These are phyloP conservation scores for Amylocarpus encephaloides DNA, from an alignment of 2,329 filamentous ascomycete species.

Conservation along the genomic window DNA sequence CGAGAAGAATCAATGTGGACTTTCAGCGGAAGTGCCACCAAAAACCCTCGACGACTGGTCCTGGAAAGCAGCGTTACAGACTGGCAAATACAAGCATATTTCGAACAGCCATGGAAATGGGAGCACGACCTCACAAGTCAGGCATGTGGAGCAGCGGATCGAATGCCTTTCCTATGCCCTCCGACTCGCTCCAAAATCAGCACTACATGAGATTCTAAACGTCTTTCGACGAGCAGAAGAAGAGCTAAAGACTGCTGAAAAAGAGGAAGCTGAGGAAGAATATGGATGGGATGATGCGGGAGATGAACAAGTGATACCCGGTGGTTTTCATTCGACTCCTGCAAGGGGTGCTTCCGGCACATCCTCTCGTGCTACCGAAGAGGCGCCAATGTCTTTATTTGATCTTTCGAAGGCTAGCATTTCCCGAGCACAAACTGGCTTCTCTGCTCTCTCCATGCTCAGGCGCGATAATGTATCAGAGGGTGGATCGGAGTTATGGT, in stretches of 20 bases:
- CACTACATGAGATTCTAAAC: constrained; percentile 68
- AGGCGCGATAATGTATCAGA: constrained; percentile 20
- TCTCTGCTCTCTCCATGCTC: constrained; percentile 43
- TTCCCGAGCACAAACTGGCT: constrained; percentile 50
- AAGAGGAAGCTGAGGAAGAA: constrained; percentile 61
- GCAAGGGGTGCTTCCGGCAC: constrained; percentile 30
- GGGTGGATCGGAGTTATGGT: constrained; percentile 22
- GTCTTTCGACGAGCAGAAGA: constrained; percentile 73
- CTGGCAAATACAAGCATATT: constrained; percentile 61
- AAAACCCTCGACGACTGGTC: constrained; percentile 55
- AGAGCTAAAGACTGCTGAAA: constrained; percentile 61
- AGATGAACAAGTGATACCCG: constrained; percentile 45
- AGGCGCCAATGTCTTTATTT: constrained; percentile 59
- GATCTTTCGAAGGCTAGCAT: constrained; percentile 58
- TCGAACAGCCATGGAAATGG: constrained; percentile 52
- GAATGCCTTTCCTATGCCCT: constrained; percentile 73
- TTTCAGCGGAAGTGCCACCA: constrained; percentile 22
- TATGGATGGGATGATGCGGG: constrained; percentile 63
- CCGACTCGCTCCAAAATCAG: constrained; percentile 61
- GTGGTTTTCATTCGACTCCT: constrained; percentile 41
- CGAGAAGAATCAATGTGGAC: constrained; percentile 16
- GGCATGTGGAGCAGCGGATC: constrained; percentile 73
- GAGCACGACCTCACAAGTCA: constrained; percentile 54
- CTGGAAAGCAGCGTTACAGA: constrained; percentile 72
- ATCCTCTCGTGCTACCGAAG: constrained; percentile 38